Evolutionary conservation across 2,329 filamentous ascomycete genomes (phyloP).

Genomic region (Diaporthe eres): DNA sequence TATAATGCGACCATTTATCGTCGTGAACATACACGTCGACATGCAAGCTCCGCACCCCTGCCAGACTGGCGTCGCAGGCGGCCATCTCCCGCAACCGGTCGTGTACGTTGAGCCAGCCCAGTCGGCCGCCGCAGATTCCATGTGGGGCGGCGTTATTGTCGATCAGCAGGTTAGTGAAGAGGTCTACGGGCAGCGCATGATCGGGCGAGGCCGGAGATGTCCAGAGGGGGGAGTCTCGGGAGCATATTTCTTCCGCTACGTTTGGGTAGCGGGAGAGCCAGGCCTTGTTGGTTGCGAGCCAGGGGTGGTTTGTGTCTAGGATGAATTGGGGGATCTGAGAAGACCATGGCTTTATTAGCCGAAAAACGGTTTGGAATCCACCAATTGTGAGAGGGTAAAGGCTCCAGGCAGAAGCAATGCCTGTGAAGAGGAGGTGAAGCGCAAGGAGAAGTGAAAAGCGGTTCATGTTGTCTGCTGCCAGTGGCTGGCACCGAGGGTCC

Average conservation of each 20-base stretch:
- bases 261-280: conserved; percentile 18
- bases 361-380: not conserved
- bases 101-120: not conserved
- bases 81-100: not conserved
- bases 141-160: not conserved
- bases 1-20: not conserved
- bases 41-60: not conserved
- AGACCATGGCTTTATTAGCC: not conserved
- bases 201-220: not conserved
- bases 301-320: conserved; percentile 1
- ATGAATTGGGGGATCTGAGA: not conserved
- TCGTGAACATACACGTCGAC: not conserved
- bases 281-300: not conserved
- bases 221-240: not conserved
- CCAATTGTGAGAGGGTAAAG: not conserved
- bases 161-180: not conserved
- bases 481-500: not conserved
- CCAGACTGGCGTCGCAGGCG: not conserved
- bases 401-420: not conserved
- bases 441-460: not conserved
- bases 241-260: not conserved
- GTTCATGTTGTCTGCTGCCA: not conserved
- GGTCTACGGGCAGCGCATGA: not conserved
- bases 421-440: not conserved
- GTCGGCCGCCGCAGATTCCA: too few species aligned